Base-by-base conservation (phyloP, 768 basidiomycete genomes). In the Lactarius sanguifluus region DNA sequence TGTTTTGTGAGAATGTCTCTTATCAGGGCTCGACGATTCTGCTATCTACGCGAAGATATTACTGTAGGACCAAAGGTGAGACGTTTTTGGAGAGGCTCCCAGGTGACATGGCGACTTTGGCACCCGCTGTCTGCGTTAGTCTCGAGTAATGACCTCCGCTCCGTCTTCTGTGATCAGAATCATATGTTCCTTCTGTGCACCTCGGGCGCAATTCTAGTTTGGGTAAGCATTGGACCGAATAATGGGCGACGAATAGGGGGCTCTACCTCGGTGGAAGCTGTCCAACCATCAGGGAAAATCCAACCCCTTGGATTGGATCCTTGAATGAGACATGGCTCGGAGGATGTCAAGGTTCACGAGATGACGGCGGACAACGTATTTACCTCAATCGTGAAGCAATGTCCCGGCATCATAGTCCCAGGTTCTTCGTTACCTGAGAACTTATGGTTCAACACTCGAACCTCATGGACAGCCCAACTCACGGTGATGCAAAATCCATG, bases 351-450 rank as follows among this genome's bases (percentile, higher is more conserved):
- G 40, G 5, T 50, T n/a, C 34, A 6, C 34, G 12, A 30, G 52
- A 30, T 20, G 59, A 20, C 65, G 18, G 40, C 13, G 8, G 40
- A n/a, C 34, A 28, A 23, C 30, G 25, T 36, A 61, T 79, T 20
- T 65, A 88, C 92, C 83, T 97, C 95, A 47, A 97, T 94, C 0
- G 95, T 96, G 72, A 97, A 96, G 73, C 92, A 93, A 74, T 96
- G 87, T 0, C 95, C 94, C 0, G 89, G 89, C 60, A 76, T 74
- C 94, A 97, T 96, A 18, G 82, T 73, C 0, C 88, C 94, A 2
- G 90, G 89, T 66, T 93, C 92, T 25, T 90, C 86, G 67, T 96
- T 96, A 61, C 82, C 94, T 94, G 68, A 10, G 38, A 57, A 62
- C 13, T 52, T 15, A 16, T 52, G 12, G 16, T 62, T 57, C 47